Percentiles rank a stretch among this genome's conserved stretches.
These are phyloP conservation scores for Funneliformis mosseae DNA, from an alignment of 192 early-diverging fungal species.

Conservation along the genomic window DNA sequence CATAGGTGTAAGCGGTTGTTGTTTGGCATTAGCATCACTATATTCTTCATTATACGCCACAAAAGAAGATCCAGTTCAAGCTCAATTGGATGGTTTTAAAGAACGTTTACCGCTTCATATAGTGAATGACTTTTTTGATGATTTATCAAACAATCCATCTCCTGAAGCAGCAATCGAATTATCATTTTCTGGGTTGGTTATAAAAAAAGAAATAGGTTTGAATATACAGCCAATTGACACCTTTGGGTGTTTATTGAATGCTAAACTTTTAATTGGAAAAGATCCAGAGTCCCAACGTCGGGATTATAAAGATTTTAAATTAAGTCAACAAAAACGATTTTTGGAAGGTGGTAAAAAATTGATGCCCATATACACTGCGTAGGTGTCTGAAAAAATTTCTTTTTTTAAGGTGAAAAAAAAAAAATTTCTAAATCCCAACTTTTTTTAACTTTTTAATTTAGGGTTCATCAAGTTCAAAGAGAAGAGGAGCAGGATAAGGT, in stretches of 20 bases:
- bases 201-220: constrained; percentile 40
- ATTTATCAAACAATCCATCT: constrained; percentile 33
- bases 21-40: constrained; percentile 58
- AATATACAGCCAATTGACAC: constrained; percentile 55
- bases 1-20: constrained; percentile 58
- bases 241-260: constrained; percentile 55
- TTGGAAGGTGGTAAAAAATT: constrained; percentile 64
- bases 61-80: constrained; percentile 24
- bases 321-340: constrained; percentile 54
- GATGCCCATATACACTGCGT: constrained; percentile 77
- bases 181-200: constrained; percentile 43
- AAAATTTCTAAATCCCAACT: no score
- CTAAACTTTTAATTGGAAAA: constrained; percentile 47
- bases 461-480: constrained; percentile 64
- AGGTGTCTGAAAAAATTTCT: constrained; percentile 23
- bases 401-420: neutral
- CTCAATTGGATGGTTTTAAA: constrained; percentile 38
- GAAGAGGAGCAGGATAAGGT: constrained; percentile 37
- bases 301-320: constrained; percentile 48
- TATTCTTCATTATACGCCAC: neutral
- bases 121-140: constrained; percentile 39
- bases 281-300: constrained; percentile 41
- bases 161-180: constrained; percentile 44
- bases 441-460: neutral
- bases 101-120: constrained; percentile 35